phyloP scores from a whole-genome alignment of 768 basidiomycete genomes.

The Russula sp. region DNA sequence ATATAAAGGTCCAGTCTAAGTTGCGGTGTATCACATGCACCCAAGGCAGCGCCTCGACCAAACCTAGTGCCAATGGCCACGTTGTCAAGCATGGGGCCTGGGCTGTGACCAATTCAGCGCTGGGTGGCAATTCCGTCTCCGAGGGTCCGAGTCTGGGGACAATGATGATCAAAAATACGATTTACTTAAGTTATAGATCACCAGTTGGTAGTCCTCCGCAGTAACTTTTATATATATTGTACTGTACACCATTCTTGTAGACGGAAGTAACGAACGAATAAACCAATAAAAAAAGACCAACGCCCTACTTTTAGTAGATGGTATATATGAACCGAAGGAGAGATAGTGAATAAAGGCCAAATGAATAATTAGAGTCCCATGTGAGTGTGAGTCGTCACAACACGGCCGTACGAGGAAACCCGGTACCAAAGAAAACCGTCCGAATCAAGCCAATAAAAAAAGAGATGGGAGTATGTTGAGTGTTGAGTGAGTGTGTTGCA shows the following conservation, averaged over 20 bases:
- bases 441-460: background rate
- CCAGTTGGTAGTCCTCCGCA: background rate
- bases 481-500: background rate
- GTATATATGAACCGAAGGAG: conserved; percentile 4
- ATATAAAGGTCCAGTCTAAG: no score
- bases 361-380: background rate
- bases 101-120: no score
- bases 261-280: background rate
- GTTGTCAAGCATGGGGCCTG: no score
- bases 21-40: no score
- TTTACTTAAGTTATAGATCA: background rate
- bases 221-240: background rate
- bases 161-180: no score
- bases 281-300: background rate
- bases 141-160: no score
- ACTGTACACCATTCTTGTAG: conserved; percentile 7
- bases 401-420: background rate
- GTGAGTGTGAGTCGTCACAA: background rate
- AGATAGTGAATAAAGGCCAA: background rate
- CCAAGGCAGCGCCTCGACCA: no score
- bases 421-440: background rate
- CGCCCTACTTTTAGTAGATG: conserved; percentile 12
- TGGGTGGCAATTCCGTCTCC: no score
- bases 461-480: background rate
- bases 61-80: no score